These are phyloP conservation scores for Azolla pinnata DNA, from an alignment of 75 land plant genomes.

Conservation along the genomic window DNA sequence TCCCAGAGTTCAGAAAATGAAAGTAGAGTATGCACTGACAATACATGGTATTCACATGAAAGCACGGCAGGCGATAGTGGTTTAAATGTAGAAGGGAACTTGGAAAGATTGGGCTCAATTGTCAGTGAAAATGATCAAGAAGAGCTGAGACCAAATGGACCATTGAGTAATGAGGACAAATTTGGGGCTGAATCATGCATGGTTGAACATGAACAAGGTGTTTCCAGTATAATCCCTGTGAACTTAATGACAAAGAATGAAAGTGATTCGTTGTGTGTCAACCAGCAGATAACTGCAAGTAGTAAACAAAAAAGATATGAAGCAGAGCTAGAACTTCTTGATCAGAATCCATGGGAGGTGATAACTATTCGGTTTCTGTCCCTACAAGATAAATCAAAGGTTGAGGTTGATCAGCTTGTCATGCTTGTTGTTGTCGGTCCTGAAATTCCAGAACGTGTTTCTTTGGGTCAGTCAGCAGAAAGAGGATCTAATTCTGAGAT, in stretches of 20 bases:
- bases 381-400: conserved; percentile 34
- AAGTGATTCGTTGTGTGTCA: neutral
- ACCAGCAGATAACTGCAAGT: too few relatives aligned
- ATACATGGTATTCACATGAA: too few relatives aligned
- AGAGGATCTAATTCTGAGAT: conserved; percentile 34
- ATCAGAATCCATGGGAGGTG: conserved; percentile 52
- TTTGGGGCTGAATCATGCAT: neutral
- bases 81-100: neutral
- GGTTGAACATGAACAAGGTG: neutral
- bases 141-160: neutral
- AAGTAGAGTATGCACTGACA: too few relatives aligned
- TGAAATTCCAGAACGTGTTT: conserved; percentile 1
- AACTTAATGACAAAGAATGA: neutral
- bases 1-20: neutral
- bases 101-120: neutral
- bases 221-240: neutral
- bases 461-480: neutral
- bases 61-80: neutral
- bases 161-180: neutral
- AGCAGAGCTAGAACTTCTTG: conserved; percentile 53
- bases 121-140: neutral
- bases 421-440: conserved; percentile 37
- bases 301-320: conserved; percentile 38
- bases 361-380: conserved; percentile 62
- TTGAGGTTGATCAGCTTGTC: conserved; percentile 45